These are phyloP conservation scores for Coemansia javaensis DNA, from an alignment of 192 early-diverging fungal genomes.

Conservation along the genomic window DNA sequence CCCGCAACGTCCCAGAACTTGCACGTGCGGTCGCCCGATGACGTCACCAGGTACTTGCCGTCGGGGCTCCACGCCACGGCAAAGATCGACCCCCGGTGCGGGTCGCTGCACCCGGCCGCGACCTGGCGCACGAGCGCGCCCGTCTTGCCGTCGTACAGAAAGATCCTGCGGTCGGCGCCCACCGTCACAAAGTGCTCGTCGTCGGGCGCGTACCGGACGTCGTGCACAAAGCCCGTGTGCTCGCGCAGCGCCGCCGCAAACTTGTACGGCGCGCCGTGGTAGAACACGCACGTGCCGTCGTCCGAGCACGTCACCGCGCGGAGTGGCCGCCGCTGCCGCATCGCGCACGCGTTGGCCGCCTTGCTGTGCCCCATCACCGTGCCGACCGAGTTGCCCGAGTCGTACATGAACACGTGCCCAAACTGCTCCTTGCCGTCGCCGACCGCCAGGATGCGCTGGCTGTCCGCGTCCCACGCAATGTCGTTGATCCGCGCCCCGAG, in stretches of 20 bases:
- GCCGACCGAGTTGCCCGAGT: slow-evolving; percentile 84
- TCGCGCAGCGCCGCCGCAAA: slow-evolving; percentile 66
- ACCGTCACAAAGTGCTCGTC: slow-evolving; percentile 80
- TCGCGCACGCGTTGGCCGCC: slow-evolving; percentile 78
- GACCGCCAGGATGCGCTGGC: slow-evolving; percentile 93
- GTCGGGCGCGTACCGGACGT: slow-evolving; percentile 75
- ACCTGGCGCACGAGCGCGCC: slow-evolving; percentile 70
- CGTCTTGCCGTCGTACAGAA: slow-evolving; percentile 89
- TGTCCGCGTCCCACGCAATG: slow-evolving; percentile 91
- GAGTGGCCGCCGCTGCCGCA: slow-evolving; percentile 87
- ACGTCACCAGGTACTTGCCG: slow-evolving; percentile 66
- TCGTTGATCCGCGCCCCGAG: slow-evolving; percentile 79
- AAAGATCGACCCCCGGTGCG: slow-evolving; percentile 78
- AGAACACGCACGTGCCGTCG: slow-evolving; percentile 85
- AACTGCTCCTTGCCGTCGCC: slow-evolving; percentile 90
- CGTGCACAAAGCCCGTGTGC: slow-evolving; percentile 89
- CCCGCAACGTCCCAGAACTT: slow-evolving; percentile 87
- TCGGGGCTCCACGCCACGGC: slow-evolving; percentile 88
- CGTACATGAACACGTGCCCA: slow-evolving; percentile 86
- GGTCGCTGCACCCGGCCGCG: slow-evolving; percentile 28
- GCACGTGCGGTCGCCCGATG: slow-evolving; percentile 79
- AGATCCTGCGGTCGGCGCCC: slow-evolving; percentile 84
- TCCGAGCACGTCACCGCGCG: slow-evolving; percentile 89
- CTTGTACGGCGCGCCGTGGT: slow-evolving; percentile 89
- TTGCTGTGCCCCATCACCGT: slow-evolving; percentile 89